phyloP scores from a whole-genome alignment of 352 stramenopile genomes.

The Pythium dissimile region DNA sequence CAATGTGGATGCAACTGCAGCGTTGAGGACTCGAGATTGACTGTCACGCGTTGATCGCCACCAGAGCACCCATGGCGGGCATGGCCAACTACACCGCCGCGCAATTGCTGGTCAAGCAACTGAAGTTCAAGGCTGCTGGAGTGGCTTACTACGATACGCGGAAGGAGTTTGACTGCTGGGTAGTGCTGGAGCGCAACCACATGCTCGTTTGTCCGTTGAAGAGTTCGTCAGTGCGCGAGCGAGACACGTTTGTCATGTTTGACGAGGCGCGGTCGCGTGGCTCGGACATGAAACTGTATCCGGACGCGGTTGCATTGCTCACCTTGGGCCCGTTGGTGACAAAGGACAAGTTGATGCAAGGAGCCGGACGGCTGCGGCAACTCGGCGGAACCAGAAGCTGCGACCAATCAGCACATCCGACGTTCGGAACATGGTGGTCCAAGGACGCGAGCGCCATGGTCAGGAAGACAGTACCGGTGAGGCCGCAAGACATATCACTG shows the following conservation, averaged over 20 bases:
- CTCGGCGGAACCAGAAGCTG: constrained; percentile 71
- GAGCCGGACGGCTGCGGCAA: constrained; percentile 81
- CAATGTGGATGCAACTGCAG: constrained; percentile 46
- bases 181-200: constrained; percentile 64
- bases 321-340: constrained; percentile 83
- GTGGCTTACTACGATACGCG: constrained; percentile 85
- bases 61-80: constrained; percentile 74
- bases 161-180: constrained; percentile 58
- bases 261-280: constrained; percentile 87
- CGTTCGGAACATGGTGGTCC: constrained; percentile 45
- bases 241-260: constrained; percentile 90
- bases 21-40: constrained; percentile 31
- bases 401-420: constrained; percentile 67
- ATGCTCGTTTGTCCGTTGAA: constrained; percentile 41
- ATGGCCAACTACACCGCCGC: constrained; percentile 50
- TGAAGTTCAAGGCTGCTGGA: constrained; percentile 26
- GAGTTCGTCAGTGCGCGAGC: constrained; percentile 64
- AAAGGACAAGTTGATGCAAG: constrained; percentile 94
- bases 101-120: constrained; percentile 34
- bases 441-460: neutral
- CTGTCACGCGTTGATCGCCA: constrained; percentile 80
- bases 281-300: constrained; percentile 86
- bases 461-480: too few species aligned
- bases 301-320: constrained; percentile 63
- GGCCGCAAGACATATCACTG: too few species aligned